Percentiles rank a stretch among this genome's conserved stretches.
Evolutionary conservation across 768 basidiomycete species (phyloP).

Genomic region (Termitomyces sp.): DNA sequence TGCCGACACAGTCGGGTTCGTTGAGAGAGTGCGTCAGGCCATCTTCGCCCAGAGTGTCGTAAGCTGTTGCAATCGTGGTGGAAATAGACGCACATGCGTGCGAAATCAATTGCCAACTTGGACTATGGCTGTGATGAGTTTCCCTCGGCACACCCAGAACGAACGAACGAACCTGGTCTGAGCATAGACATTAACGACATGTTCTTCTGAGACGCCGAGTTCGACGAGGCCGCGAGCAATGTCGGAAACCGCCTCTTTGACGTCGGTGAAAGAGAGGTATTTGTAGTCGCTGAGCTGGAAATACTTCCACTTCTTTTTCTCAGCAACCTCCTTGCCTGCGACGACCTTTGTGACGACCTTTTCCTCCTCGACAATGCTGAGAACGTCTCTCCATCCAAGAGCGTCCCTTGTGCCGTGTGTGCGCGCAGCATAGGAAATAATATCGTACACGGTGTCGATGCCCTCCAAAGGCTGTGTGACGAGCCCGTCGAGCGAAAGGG

Average conservation of each 20-base stretch:
- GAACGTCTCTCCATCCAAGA: slow-evolving; percentile 73
- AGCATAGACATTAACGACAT: slow-evolving; percentile 89
- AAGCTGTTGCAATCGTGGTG: slow-evolving; percentile 86
- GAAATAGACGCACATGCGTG: slow-evolving; percentile 77
- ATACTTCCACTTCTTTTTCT: slow-evolving; percentile 96
- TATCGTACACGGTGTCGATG: slow-evolving; percentile 76
- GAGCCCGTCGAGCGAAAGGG: slow-evolving; percentile 49
- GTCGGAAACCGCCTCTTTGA: slow-evolving; percentile 58
- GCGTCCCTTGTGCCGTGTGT: slow-evolving; percentile 73
- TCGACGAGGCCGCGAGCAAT: slow-evolving; percentile 69
- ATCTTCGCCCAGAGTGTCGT: slow-evolving; percentile 88
- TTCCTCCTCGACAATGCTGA: slow-evolving; percentile 72
- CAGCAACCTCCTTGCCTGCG: slow-evolving; percentile 73
- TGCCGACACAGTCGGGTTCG: slow-evolving; percentile 68
- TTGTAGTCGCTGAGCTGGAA: slow-evolving; percentile 89
- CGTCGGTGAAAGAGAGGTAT: slow-evolving; percentile 68
- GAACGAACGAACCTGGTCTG: slow-evolving; percentile 59
- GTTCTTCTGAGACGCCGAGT: slow-evolving; percentile 58
- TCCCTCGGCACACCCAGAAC: neutral
- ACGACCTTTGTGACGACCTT: slow-evolving; percentile 85
- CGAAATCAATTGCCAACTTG: slow-evolving; percentile 85
- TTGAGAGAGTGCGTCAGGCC: slow-evolving; percentile 89
- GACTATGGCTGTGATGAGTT: slow-evolving; percentile 30
- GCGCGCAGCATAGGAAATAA: slow-evolving; percentile 68
- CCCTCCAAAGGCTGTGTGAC: slow-evolving; percentile 66